Base-by-base conservation (phyloP, 371 early-diverging fungal species). In the Mortierella sp. region DNA sequence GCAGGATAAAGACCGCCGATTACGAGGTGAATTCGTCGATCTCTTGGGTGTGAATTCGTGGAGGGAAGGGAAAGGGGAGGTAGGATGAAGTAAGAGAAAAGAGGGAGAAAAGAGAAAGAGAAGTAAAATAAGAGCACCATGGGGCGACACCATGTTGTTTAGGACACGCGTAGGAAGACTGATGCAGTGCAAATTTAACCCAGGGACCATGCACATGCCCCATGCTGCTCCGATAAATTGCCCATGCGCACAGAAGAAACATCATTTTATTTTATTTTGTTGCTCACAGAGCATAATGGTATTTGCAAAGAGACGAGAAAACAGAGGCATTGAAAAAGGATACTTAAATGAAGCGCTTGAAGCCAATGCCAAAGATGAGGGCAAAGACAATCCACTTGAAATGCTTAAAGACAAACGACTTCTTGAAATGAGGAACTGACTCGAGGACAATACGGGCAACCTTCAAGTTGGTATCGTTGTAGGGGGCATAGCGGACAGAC, bases 401-500 rank as follows among this genome's bases (percentile, higher is more conserved):
- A 53, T 80, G 73, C 76, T 77, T 81, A 16, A 74, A 11, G 24
- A 82, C 11, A 71, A 80, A 79, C 46, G 61, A 67, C 76, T 82
- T 81, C 80, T 84, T 74, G 71, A 90, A 78, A 34, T 71, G 26
- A 26, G 91, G 88, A 40, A 88, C 87, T 16, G 87, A 78, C 54
- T 89, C 83, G 43, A 90, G 19, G 5, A 88, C 37, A 1, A 88
- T 21, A n/a, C 90, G 84, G 14, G 90, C 74, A 24, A 90, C 1
- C 37, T 76, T 79, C 69, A 87, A 54, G 28, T 91, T 90, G 31
- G 70, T 69, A 6, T 84, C 86, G 1, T 82, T 82, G 64, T 91
- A 95, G 46, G 96, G 96, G 26, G 95, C 93, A 81, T 92, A 93
- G 24, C 94, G 90, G 24, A 93, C 78, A 8, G 85, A 76, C 26